phyloP scores from a whole-genome alignment of 768 basidiomycete species.

The Sarcodon aspratus region DNA sequence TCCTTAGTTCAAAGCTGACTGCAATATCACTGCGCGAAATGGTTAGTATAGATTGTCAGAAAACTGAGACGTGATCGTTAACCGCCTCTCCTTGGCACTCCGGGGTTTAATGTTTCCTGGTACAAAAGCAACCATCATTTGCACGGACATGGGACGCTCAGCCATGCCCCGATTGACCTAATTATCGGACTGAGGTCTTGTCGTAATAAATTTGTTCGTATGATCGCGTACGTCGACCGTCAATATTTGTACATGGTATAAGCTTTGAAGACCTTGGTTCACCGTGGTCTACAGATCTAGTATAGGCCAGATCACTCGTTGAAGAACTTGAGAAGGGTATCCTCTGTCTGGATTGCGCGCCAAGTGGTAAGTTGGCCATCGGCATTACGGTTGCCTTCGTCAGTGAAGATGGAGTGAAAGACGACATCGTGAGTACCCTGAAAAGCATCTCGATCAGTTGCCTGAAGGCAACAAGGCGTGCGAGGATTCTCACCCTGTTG shows the following conservation, averaged over 20 bases:
- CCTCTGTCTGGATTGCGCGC: slow-evolving; percentile 50
- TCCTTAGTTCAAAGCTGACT: too few relatives aligned
- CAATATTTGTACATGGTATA: neutral
- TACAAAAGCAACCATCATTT: too few relatives aligned
- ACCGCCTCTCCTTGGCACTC: too few relatives aligned
- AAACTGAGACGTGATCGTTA: too few relatives aligned
- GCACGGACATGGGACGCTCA: too few relatives aligned
- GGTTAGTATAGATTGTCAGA: too few relatives aligned
- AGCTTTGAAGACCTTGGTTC: neutral
- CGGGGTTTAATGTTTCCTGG: too few relatives aligned
- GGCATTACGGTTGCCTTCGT: slow-evolving; percentile 13
- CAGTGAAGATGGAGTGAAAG: slow-evolving; percentile 63
- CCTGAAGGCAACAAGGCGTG: neutral
- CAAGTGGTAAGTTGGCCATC: slow-evolving; percentile 38
- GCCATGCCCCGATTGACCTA: too few relatives aligned
- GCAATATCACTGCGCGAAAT: too few relatives aligned
- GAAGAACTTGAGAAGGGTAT: slow-evolving; percentile 58
- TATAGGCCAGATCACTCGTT: slow-evolving; percentile 34
- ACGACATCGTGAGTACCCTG: slow-evolving; percentile 55
- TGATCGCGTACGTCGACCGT: neutral
- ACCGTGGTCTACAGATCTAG: too few relatives aligned
- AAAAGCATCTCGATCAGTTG: neutral
- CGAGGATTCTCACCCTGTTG: slow-evolving; percentile 36
- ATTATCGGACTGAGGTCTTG: too few relatives aligned
- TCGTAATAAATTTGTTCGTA: neutral